phyloP scores from a whole-genome alignment of 345 rosid genomes.

The Eucalyptus regnans region DNA sequence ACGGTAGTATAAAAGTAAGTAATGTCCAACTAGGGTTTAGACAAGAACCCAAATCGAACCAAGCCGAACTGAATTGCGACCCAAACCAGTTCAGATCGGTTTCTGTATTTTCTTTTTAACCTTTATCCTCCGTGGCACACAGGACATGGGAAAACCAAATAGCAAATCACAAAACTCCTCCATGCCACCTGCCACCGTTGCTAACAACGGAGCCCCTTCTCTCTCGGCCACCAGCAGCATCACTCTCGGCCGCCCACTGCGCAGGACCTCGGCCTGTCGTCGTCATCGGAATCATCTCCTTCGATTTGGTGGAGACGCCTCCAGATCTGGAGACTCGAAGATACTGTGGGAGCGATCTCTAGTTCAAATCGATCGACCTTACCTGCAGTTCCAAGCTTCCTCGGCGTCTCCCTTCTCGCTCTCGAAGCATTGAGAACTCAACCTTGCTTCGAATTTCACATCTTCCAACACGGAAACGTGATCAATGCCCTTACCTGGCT shows the following conservation, averaged over 20 bases:
- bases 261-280: neutral
- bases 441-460: constrained; percentile 12
- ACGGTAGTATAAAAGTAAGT: too few relatives aligned
- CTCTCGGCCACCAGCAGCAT: neutral
- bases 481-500: neutral
- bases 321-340: neutral
- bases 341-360: neutral
- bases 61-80: rapidly evolving
- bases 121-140: neutral
- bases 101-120: neutral
- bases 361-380: neutral
- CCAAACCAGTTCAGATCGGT: too few relatives aligned
- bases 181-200: neutral
- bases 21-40: too few relatives aligned
- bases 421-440: constrained; percentile 12
- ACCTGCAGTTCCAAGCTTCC: neutral
- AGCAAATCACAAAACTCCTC: neutral
- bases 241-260: neutral
- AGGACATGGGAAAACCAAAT: neutral
- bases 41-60: too few relatives aligned
- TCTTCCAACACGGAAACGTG: too few relatives aligned
- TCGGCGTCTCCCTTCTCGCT: neutral
- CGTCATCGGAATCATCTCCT: neutral
- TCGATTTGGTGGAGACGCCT: neutral
- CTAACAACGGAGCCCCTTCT: neutral